phyloP scores from a whole-genome alignment of 352 stramenopile species.

The Blastocystis hominis region DNA sequence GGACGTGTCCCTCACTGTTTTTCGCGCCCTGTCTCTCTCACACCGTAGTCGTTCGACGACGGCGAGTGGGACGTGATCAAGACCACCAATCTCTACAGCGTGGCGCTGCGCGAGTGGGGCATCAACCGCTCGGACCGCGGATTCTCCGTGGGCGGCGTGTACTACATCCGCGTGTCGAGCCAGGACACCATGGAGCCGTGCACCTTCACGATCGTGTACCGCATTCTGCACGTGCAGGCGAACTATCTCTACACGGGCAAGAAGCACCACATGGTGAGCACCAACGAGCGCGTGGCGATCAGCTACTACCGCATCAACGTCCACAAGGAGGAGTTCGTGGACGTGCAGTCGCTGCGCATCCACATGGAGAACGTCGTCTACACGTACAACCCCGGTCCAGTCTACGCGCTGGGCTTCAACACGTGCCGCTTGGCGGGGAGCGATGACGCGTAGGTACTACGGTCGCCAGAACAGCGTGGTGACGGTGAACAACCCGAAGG shows the following conservation, averaged over 20 bases:
- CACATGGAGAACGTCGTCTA: neutral
- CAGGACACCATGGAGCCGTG: neutral
- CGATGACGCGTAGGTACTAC: neutral
- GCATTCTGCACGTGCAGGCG: neutral
- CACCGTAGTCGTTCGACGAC: slow-evolving; percentile 34
- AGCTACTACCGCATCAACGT: slow-evolving; percentile 38
- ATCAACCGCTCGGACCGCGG: neutral
- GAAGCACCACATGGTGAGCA: neutral
- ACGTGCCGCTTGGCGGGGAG: neutral
- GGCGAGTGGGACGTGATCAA: slow-evolving; percentile 43
- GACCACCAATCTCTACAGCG: neutral
- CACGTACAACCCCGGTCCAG: neutral
- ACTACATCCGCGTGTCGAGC: neutral
- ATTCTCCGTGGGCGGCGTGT: slow-evolving; percentile 21
- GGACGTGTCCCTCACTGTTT: slow-evolving; percentile 15
- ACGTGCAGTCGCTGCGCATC: slow-evolving; percentile 32
- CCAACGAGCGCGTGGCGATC: neutral
- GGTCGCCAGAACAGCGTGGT: neutral
- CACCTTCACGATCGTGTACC: slow-evolving; percentile 25
- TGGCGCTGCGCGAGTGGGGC: neutral
- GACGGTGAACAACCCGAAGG: slow-evolving; percentile 3
- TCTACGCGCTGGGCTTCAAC: slow-evolving; percentile 13
- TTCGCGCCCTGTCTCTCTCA: neutral
- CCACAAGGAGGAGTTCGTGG: slow-evolving; percentile 45
- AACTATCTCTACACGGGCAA: slow-evolving; percentile 40